A percentile compares a stretch with the other conserved stretches of the same genome.
These are phyloP conservation scores for Rhizopus sp. DNA, from an alignment of 371 early-diverging fungal species.

Conservation along the genomic window DNA sequence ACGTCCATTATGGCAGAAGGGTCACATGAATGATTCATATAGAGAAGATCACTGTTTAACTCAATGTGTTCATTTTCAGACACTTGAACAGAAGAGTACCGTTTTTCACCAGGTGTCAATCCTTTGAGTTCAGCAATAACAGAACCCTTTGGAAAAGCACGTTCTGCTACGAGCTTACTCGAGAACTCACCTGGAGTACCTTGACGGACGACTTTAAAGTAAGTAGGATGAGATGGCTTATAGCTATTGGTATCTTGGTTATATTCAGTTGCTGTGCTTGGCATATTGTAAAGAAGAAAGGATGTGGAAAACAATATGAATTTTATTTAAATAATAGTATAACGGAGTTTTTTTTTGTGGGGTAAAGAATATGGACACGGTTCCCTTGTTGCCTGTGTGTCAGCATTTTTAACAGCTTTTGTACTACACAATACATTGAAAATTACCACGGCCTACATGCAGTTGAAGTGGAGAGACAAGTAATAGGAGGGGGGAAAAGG, in stretches of 20 bases:
- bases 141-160: constrained; percentile 52
- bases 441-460: too few species aligned
- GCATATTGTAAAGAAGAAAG: constrained; percentile 11
- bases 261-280: constrained; percentile 12
- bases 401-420: constrained; percentile 5
- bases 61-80: constrained; percentile 67
- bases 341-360: neutral
- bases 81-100: constrained; percentile 68
- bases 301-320: neutral
- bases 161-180: constrained; percentile 60
- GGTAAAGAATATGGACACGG: constrained; percentile 31
- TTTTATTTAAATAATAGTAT: constrained; percentile 22
- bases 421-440: too few species aligned
- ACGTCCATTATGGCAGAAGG: constrained; percentile 67
- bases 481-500: too few species aligned
- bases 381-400: constrained; percentile 28
- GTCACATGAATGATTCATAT: constrained; percentile 57
- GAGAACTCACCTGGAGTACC: constrained; percentile 49
- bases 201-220: constrained; percentile 52
- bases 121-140: constrained; percentile 57
- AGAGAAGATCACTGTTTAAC: constrained; percentile 64
- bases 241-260: constrained; percentile 9
- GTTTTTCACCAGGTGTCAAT: constrained; percentile 55
- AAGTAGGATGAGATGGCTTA: constrained; percentile 52
- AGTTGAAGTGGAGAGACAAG: too few species aligned